Conservation (phyloP, 75 land plant species). For the Gnetum montanum region DNA sequence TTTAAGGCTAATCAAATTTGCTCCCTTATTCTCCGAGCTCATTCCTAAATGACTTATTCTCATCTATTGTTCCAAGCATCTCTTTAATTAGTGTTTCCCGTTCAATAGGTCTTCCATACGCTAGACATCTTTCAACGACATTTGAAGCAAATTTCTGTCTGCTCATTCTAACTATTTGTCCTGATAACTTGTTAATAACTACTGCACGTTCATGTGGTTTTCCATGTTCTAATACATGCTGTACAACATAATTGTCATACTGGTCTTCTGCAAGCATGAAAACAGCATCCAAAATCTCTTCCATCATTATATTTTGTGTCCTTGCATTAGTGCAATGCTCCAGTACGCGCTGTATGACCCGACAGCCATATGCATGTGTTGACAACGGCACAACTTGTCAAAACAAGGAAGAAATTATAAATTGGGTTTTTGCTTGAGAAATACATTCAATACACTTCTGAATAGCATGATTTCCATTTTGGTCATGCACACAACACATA, state of each 20-base stretch:
- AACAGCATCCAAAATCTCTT: conserved; percentile 43
- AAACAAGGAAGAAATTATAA: conserved; percentile 56
- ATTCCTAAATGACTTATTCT: conserved; percentile 89
- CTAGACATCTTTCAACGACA: conserved; percentile 89
- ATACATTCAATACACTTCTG: conserved; percentile 87
- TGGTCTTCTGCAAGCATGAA: conserved; percentile 56
- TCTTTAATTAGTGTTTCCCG: conserved; percentile 76
- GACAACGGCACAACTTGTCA: conserved; percentile 58
- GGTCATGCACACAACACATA: conserved; percentile 76
- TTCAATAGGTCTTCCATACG: conserved; percentile 75
- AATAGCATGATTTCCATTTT: conserved; percentile 93
- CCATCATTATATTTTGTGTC: conserved; percentile 54
- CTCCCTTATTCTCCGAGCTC: too few relatives aligned
- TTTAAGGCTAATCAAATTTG: too few relatives aligned
- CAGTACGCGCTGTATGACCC: conserved; percentile 71
- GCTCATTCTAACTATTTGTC: conserved; percentile 91
- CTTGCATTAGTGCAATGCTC: conserved; percentile 56
- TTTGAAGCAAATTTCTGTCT: conserved; percentile 88
- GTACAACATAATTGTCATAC: conserved; percentile 58
- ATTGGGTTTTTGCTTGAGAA: conserved; percentile 55
- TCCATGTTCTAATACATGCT: conserved; percentile 90
- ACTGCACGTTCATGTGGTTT: conserved; percentile 61
- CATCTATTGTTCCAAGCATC: conserved; percentile 87
- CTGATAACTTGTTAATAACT: conserved; percentile 79
- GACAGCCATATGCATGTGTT: conserved; percentile 70